A percentile compares a stretch with the other conserved stretches of the same genome.
These are phyloP conservation scores for Saturnispora quitensis DNA, from an alignment of 805 yeast genomes.

Conservation along the genomic window DNA sequence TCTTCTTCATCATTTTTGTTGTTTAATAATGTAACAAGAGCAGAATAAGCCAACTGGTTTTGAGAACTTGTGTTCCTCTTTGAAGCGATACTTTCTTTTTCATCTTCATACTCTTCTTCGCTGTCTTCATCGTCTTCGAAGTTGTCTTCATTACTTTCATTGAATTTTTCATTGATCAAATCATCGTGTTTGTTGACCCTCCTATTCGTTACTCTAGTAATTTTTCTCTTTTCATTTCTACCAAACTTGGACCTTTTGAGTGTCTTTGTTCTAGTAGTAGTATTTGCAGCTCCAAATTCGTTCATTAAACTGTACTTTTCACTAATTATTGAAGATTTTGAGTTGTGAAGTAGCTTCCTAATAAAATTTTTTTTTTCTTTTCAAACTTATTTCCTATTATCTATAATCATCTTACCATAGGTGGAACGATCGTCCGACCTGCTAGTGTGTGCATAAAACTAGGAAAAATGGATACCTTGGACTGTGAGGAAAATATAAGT, in stretches of 20 bases:
- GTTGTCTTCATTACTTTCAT: conserved; percentile 12
- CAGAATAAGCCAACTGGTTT: conserved; percentile 26
- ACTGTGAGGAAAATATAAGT: background rate
- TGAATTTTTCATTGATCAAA: conserved; percentile 22
- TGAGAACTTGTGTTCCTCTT: conserved; percentile 6
- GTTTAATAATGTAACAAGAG: conserved; percentile 21
- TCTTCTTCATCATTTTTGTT: conserved; percentile 15
- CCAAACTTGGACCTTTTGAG: conserved; percentile 32
- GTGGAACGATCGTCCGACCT: background rate
- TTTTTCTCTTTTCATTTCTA: conserved; percentile 49
- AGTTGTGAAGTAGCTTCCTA: background rate
- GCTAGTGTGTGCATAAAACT: background rate
- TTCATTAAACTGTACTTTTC: background rate
- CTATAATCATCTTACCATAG: background rate
- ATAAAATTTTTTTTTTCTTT: background rate
- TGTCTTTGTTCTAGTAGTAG: background rate
- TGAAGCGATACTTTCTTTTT: conserved; percentile 13
- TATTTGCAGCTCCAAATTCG: background rate
- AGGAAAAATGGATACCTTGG: background rate
- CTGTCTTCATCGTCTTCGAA: conserved; percentile 7
- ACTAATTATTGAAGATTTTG: background rate
- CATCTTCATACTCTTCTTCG: conserved; percentile 12
- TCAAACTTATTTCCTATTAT: background rate
- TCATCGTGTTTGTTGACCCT: conserved; percentile 9
- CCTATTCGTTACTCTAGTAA: conserved; percentile 43